These are phyloP conservation scores for Penicillium argentinense DNA, from an alignment of 495 filamentous ascomycete species.

Conservation along the genomic window DNA sequence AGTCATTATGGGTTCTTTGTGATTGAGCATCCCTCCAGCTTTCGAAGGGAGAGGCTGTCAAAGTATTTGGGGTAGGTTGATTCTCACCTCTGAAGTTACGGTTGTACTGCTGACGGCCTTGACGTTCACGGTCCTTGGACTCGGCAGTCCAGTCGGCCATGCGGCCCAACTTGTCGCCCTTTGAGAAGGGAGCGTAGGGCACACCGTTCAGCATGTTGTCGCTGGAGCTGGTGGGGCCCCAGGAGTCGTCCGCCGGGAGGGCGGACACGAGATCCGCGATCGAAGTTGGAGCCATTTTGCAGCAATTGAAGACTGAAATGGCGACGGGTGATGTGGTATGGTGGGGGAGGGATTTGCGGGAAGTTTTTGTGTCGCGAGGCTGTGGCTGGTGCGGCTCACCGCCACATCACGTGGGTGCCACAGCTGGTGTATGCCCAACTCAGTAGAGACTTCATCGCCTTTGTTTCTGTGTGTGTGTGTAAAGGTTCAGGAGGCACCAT, in stretches of 20 bases:
- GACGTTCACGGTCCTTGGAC: slow-evolving; percentile 80
- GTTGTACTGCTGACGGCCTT: slow-evolving; percentile 83
- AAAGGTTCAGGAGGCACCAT: no score
- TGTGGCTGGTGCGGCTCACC: slow-evolving; percentile 36
- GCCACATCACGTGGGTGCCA: slow-evolving; percentile 31
- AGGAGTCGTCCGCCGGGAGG: slow-evolving; percentile 66
- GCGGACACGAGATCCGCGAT: slow-evolving; percentile 59
- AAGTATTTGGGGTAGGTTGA: no score
- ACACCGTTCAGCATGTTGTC: slow-evolving; percentile 91
- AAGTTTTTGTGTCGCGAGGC: slow-evolving; percentile 49
- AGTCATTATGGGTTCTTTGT: slow-evolving; percentile 5
- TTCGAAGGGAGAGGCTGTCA: no score
- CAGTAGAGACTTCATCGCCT: no score
- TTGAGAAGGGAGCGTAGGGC: slow-evolving; percentile 95
- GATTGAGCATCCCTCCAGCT: no score
- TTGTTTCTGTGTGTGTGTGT: no score
- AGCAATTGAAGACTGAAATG: slow-evolving; percentile 18
- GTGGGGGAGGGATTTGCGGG: slow-evolving; percentile 35
- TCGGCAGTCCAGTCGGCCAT: slow-evolving; percentile 99
- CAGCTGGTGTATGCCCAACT: no score
- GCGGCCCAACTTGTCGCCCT: slow-evolving; percentile 96
- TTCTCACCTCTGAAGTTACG: slow-evolving; percentile 88
- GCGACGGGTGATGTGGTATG: slow-evolving; percentile 16
- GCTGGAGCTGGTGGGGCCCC: slow-evolving; percentile 78
- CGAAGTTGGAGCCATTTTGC: slow-evolving; percentile 54